These are phyloP conservation scores for Aspergillus sp. DNA, from an alignment of 2,329 filamentous ascomycete species.

Conservation along the genomic window DNA sequence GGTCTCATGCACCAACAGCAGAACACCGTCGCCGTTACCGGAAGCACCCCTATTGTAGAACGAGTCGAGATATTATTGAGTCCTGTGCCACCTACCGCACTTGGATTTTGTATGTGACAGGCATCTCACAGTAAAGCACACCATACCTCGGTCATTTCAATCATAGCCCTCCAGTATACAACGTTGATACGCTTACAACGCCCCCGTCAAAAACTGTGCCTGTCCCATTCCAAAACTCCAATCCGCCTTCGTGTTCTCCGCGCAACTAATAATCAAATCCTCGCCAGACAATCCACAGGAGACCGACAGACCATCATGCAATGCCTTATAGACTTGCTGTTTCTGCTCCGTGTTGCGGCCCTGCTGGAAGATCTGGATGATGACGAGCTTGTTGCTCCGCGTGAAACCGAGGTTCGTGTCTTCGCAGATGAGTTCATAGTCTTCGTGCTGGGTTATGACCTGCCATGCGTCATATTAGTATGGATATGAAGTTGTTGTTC, in stretches of 20 bases:
- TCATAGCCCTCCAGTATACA: no score
- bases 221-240: slow-evolving; percentile 25
- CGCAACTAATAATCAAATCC: slow-evolving; percentile 20
- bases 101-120: no score
- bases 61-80: no score
- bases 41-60: no score
- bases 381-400: slow-evolving; percentile 19
- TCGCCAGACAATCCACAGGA: slow-evolving; percentile 8
- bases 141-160: no score
- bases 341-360: slow-evolving; percentile 20
- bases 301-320: slow-evolving; percentile 10
- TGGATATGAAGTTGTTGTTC: no score
- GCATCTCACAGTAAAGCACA: no score
- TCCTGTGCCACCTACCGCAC: no score
- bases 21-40: no score
- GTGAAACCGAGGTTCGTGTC: slow-evolving; percentile 21
- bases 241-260: slow-evolving; percentile 19
- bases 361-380: slow-evolving; percentile 28
- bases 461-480: slow-evolving; percentile 1
- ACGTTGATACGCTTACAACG: no score
- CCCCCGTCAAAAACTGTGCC: slow-evolving; percentile 21
- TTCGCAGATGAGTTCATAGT: slow-evolving; percentile 24
- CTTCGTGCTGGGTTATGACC: slow-evolving; percentile 26
- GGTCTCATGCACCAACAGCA: no score
- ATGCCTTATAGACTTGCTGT: slow-evolving; percentile 14